Conservation (phyloP, 2,329 filamentous ascomycete species). For the Cladosporium sp. region DNA sequence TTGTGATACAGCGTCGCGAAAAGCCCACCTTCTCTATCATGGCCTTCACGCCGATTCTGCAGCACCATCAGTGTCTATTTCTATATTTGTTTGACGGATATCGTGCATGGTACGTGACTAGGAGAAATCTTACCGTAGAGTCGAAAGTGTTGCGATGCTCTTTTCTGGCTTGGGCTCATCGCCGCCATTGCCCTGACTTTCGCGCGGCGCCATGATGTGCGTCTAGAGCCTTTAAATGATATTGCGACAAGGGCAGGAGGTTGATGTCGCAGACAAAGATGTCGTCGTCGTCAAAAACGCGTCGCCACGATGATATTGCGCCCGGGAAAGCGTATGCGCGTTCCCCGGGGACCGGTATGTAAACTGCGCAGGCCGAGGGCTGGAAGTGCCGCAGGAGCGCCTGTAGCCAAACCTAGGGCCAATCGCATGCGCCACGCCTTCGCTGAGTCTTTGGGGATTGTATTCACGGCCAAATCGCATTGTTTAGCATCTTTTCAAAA, state of each 20-base stretch:
- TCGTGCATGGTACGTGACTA: slow-evolving; percentile 11
- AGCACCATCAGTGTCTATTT: slow-evolving; percentile 19
- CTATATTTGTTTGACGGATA: neutral
- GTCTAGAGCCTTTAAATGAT: slow-evolving; percentile 2
- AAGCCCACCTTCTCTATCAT: slow-evolving; percentile 63
- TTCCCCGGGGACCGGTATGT: neutral
- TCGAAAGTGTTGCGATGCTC: slow-evolving; percentile 78
- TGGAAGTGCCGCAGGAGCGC: too few species aligned
- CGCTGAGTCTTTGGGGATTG: neutral
- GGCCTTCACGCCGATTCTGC: slow-evolving; percentile 61
- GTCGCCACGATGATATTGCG: slow-evolving; percentile 13
- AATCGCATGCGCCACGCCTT: too few species aligned
- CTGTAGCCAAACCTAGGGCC: too few species aligned
- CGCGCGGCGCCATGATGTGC: slow-evolving; percentile 49
- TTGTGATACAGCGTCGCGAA: slow-evolving; percentile 8
- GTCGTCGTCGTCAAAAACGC: slow-evolving; percentile 9
- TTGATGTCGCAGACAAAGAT: slow-evolving; percentile 10
- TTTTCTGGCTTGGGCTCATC: slow-evolving; percentile 56
- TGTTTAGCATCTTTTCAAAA: too few species aligned
- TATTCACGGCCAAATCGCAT: neutral
- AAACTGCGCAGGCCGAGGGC: neutral
- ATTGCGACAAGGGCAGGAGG: neutral
- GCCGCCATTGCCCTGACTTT: slow-evolving; percentile 24
- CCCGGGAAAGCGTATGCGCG: slow-evolving; percentile 1
- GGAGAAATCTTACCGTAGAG: slow-evolving; percentile 59